Conservation (phyloP, 2,329 filamentous ascomycete genomes). For the Fusarium circinatum region DNA sequence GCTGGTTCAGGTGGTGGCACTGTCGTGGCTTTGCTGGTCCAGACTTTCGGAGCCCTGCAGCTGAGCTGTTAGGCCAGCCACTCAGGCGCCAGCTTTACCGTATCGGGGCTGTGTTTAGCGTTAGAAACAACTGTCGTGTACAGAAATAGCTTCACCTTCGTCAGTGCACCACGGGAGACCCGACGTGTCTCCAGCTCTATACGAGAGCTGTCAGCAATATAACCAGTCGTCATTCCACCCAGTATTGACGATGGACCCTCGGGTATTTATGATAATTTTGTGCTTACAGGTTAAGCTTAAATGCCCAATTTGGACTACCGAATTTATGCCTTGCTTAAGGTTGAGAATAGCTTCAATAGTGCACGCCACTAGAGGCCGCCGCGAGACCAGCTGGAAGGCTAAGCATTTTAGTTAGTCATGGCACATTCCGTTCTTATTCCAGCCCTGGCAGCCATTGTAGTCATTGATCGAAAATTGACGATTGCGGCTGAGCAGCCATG, state of each 20-base stretch:
- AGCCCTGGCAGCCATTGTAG: neutral
- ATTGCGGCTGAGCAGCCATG: conserved; percentile 14
- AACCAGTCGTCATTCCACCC: neutral
- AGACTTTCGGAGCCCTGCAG: conserved; percentile 11
- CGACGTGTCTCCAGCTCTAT: neutral
- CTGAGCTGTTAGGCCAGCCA: conserved; percentile 17
- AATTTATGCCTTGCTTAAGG: neutral
- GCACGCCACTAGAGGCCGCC: conserved; percentile 3
- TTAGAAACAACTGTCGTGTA: neutral
- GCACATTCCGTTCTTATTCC: neutral
- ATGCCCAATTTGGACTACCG: neutral
- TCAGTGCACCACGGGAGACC: neutral
- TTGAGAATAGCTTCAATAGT: conserved; percentile 21
- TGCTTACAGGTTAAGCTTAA: neutral
- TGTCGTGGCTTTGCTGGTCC: conserved; percentile 29
- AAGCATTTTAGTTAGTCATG: neutral
- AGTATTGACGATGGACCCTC: neutral
- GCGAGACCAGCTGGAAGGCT: conserved; percentile 4
- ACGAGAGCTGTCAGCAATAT: neutral
- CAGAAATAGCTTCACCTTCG: conserved; percentile 26
- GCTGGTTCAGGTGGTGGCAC: conserved; percentile 14
- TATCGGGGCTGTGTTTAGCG: conserved; percentile 25
- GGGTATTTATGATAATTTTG: neutral
- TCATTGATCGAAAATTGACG: neutral
- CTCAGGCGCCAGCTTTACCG: neutral